Base-by-base conservation (phyloP, 768 basidiomycete species). In the Galerina sulciceps region DNA sequence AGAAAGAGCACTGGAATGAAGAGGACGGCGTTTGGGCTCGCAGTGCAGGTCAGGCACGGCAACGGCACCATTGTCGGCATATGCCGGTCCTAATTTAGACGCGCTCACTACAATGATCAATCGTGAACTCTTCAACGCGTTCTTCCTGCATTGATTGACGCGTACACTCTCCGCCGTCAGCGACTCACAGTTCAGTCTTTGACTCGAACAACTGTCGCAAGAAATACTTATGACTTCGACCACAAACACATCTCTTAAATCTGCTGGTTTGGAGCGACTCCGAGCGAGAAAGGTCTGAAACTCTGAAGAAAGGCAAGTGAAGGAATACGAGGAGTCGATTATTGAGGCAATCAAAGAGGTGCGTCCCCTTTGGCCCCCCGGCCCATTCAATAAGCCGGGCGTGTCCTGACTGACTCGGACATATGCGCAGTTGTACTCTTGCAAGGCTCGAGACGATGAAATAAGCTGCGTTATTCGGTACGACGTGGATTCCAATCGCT, bases 271-370 rank as follows among this genome's bases (percentile, higher is more conserved):
- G 22, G 69, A 69, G 15, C 72, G 78, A 3, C 0, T 61, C 81
- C 20, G 69, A 69, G 15, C 72, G 78, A 3, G 72, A 69, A 14
- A 70, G 77, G 59, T 73, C 76, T 15, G 76, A 75, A 58, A 60
- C 66, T 36, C 69, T 9, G 62, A 69, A 23, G 80, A 80, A 59
- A 67, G 80, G 15, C 54, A 46, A 13, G 55, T 69, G 14, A 70
- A 79, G 42, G 61, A 67, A 3, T 65, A 76, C 35, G 79, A 80
- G 59, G 60, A 71, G 20, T 68, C 71, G 10, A 73, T 81, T 37
- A 59, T 81, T 42, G 51, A 68, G n/a, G 71, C 73, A 11, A 71
- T 83, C n/a, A 77, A 75, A 58, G 79, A 81, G 63, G 74, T 79
- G 35, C 11, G 62, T 52, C 22, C 11, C 18, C 4, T n/a, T 17